Base-by-base conservation (phyloP, 2,329 filamentous ascomycete species). In the Epichloe scottii region DNA sequence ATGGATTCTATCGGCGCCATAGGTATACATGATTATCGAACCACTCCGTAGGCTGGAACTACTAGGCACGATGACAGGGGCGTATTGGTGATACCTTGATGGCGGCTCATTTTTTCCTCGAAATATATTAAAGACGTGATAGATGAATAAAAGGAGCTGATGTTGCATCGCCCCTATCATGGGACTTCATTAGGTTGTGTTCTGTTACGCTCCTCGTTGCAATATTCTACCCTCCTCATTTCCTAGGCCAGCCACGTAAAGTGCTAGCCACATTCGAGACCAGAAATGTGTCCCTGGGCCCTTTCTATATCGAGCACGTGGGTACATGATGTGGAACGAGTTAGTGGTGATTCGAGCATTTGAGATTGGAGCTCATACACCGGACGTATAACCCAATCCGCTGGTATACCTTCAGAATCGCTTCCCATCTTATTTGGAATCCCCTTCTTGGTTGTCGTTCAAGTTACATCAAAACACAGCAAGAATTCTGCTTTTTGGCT, bases 401-500 rank as follows among this genome's bases (percentile, higher is more conserved):
- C 15, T 21, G 11, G 12, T 7, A n/a, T 41, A 19, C 45, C 15
- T 14, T 10, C 1, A 46, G 30, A 39, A 45, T 38, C n/a, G 14
- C 4, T 14, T 42, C 12, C 38, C 33, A 3, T 19, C 10, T 43
- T 10, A 17, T 26, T 12, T 33, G 19, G 19, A 26, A 26, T 0
- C 23, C 7, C 19, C 23, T 19, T 21, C 17, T 34, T 19, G 26
- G 7, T 43, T 12, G 10, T 43, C 2, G 10, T 30, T 1, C 26
- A 37, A 21, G 3, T 63, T 78, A 87, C 81, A 86, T 86, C 60
- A 86, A 63, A 53, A 80, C 61, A 64, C 84, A 87, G 77, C 85
- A 88, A 23, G 82, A 85, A 70, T 88, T 89, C 66, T 87, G 83
- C 71, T 87, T 87, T 76, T 88, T 88, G 63, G 84, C 84, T 75